These are phyloP conservation scores for Aspergillus ostianus DNA, from an alignment of 495 filamentous ascomycete species.

Conservation along the genomic window DNA sequence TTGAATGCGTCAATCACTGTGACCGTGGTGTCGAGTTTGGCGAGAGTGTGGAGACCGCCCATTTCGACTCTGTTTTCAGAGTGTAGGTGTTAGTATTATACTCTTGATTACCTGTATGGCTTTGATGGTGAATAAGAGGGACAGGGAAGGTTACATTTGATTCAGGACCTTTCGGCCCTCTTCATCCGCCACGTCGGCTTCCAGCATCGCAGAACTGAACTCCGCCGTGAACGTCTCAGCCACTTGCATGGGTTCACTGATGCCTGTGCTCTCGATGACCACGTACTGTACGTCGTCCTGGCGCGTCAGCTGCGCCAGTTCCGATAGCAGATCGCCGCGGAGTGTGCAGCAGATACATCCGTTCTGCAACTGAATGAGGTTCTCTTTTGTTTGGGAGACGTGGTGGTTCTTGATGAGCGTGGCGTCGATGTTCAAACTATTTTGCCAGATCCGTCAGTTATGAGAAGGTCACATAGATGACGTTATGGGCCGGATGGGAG, in stretches of 20 bases:
- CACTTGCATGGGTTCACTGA: constrained; percentile 63
- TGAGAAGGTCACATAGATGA: not conserved
- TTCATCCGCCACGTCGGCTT: constrained; percentile 29
- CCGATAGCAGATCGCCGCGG: constrained; percentile 54
- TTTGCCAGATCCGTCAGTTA: not conserved
- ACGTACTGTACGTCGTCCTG: constrained; percentile 54
- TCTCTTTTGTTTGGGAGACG: constrained; percentile 51
- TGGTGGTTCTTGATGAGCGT: constrained; percentile 52
- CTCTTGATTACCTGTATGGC: not conserved
- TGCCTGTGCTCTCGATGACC: constrained; percentile 59
- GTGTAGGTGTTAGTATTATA: not conserved
- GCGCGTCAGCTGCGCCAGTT: constrained; percentile 50
- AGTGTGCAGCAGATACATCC: constrained; percentile 64
- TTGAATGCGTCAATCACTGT: constrained; percentile 61
- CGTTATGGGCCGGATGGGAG: not conserved
- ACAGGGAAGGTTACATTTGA: constrained; percentile 32
- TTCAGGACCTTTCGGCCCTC: constrained; percentile 36
- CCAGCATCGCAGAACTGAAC: constrained; percentile 45
- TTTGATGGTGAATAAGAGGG: not conserved
- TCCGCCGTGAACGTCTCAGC: constrained; percentile 59
- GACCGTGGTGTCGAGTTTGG: constrained; percentile 57
- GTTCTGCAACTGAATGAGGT: constrained; percentile 60
- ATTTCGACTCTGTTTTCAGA: constrained; percentile 35
- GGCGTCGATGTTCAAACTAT: constrained; percentile 55
- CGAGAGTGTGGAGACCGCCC: constrained; percentile 52